These are phyloP conservation scores for Blastocystis sp. DNA, from an alignment of 352 stramenopile species.

Conservation along the genomic window DNA sequence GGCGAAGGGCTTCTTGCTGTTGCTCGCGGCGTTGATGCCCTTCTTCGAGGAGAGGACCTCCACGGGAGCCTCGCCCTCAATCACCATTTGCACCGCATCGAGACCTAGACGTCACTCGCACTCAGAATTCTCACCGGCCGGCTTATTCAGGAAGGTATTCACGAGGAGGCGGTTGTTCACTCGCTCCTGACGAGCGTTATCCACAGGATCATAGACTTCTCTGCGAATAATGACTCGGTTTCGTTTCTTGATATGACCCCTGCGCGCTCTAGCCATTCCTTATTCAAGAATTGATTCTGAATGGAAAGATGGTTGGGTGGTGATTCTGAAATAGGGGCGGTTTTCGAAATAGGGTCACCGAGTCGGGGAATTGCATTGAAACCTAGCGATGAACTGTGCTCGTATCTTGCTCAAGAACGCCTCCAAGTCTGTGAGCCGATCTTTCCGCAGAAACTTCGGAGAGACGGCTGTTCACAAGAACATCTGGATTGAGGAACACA, in stretches of 20 bases:
- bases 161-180: slow-evolving; percentile 57
- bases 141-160: slow-evolving; percentile 55
- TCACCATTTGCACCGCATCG: slow-evolving; percentile 45
- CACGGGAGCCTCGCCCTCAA: slow-evolving; percentile 44
- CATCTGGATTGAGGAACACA: slow-evolving; percentile 70
- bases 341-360: not conserved
- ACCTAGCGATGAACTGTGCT: slow-evolving; percentile 63
- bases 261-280: not conserved
- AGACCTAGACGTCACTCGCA: not conserved
- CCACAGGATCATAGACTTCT: slow-evolving; percentile 47
- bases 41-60: slow-evolving; percentile 36
- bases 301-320: not conserved
- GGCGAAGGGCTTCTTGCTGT: slow-evolving; percentile 48
- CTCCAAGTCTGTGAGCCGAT: slow-evolving; percentile 17
- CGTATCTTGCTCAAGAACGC: slow-evolving; percentile 60
- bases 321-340: not conserved
- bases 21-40: not conserved
- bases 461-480: slow-evolving; percentile 68
- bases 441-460: slow-evolving; percentile 46
- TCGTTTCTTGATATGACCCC: not conserved
- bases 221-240: slow-evolving; percentile 12
- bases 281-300: not conserved
- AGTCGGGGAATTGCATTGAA: not conserved
- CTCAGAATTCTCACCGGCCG: not conserved
- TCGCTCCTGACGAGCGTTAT: slow-evolving; percentile 38